Percentiles rank a stretch among this genome's conserved stretches.
Conservation (phyloP, 108 stramenopile genomes). For the Nitzschia putrida region DNA sequence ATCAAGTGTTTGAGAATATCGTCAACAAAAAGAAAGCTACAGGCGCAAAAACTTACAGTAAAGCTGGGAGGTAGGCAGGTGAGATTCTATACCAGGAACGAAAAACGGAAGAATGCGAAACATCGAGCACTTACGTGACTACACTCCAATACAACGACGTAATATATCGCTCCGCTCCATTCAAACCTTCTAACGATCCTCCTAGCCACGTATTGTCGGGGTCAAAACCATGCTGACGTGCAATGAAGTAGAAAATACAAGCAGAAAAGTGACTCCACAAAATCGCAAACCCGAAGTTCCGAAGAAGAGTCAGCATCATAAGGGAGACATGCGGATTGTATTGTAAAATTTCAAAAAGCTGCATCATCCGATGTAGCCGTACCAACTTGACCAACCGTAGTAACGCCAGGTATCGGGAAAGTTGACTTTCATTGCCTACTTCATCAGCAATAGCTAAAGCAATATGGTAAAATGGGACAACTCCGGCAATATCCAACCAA, state of each 20-base stretch:
- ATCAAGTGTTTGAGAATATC: not conserved
- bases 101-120: not conserved
- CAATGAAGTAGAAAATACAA: slow-evolving; percentile 65
- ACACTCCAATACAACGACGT: slow-evolving; percentile 56
- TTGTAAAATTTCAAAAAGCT: slow-evolving; percentile 52
- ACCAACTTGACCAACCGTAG: slow-evolving; percentile 49
- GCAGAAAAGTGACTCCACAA: slow-evolving; percentile 60
- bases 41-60: not conserved
- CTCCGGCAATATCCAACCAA: slow-evolving; percentile 59
- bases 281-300: slow-evolving; percentile 50
- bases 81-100: not conserved
- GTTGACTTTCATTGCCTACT: slow-evolving; percentile 3
- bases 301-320: slow-evolving; percentile 44
- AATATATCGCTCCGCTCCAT: slow-evolving; percentile 38
- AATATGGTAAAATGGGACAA: slow-evolving; percentile 56
- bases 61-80: not conserved
- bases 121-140: slow-evolving; percentile 39
- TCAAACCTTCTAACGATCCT: slow-evolving; percentile 14
- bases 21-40: too few species aligned
- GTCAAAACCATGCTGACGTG: slow-evolving; percentile 51
- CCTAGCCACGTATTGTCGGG: slow-evolving; percentile 58
- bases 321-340: slow-evolving; percentile 53
- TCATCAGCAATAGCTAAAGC: slow-evolving; percentile 45
- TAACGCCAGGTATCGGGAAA: slow-evolving; percentile 35
- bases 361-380: slow-evolving; percentile 49